These are phyloP conservation scores for Ustilago esculenta DNA, from an alignment of 1,284 basidiomycete genomes.

Conservation along the genomic window DNA sequence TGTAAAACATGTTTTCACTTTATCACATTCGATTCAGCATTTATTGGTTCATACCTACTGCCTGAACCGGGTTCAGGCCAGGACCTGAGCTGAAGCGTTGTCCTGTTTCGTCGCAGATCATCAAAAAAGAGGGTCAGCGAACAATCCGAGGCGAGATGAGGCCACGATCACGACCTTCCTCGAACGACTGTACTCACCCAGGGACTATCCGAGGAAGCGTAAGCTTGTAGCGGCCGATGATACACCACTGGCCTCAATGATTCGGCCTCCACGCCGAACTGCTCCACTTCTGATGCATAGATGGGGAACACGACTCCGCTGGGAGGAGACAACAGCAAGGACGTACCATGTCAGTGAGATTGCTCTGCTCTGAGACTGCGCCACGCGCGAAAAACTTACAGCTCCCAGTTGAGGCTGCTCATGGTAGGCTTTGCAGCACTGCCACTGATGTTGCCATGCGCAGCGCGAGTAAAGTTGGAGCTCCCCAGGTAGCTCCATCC, in stretches of 20 bases:
- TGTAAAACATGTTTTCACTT: too few species aligned
- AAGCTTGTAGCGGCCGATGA: slow-evolving; percentile 44
- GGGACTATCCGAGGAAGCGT: slow-evolving; percentile 36
- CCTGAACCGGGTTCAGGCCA: slow-evolving; percentile 3
- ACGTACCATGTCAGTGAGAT: too few species aligned
- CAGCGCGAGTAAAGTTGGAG: slow-evolving; percentile 63
- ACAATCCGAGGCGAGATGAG: too few species aligned
- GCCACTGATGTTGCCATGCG: slow-evolving; percentile 61
- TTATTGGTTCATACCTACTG: not conserved
- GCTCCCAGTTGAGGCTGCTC: slow-evolving; percentile 59
- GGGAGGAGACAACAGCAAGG: too few species aligned
- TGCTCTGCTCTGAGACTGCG: too few species aligned
- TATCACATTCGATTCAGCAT: not conserved
- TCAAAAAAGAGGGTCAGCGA: not conserved
- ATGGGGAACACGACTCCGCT: slow-evolving; percentile 57
- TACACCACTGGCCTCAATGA: slow-evolving; percentile 47
- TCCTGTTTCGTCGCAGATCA: slow-evolving; percentile 1
- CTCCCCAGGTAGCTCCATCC: slow-evolving; percentile 63
- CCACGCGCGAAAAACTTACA: slow-evolving; percentile 43
- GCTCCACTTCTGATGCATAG: slow-evolving; percentile 34
- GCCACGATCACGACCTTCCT: too few species aligned
- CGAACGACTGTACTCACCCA: slow-evolving; percentile 41
- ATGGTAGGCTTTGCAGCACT: slow-evolving; percentile 25
- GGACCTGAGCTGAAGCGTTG: slow-evolving; percentile 6
- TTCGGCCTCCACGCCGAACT: slow-evolving; percentile 25